Conservation (phyloP, 2,329 filamentous ascomycete genomes). For the Fusarium chaquense region DNA sequence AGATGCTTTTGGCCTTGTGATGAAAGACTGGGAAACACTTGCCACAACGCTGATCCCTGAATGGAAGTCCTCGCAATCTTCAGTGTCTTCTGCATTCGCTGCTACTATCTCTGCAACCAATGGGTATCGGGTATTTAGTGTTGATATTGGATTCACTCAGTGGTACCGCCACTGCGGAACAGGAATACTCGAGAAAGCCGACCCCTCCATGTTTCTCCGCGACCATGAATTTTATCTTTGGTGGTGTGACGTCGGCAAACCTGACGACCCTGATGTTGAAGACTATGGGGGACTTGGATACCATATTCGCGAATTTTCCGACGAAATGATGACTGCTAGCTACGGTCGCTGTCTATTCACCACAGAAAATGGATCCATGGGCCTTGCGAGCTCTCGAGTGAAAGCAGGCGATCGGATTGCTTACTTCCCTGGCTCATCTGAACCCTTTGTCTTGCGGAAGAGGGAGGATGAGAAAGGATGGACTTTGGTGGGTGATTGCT, state of each 20-base stretch:
- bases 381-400: neutral
- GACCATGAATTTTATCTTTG: slow-evolving; percentile 25
- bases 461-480: neutral
- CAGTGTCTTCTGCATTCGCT: neutral
- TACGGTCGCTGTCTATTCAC: slow-evolving; percentile 22
- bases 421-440: slow-evolving; percentile 11
- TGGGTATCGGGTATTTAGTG: accelerated
- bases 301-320: neutral
- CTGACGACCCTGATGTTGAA: neutral
- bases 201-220: slow-evolving; percentile 8
- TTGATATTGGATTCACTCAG: neutral
- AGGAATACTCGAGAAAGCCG: neutral
- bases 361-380: slow-evolving; percentile 15
- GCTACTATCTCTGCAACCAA: neutral
- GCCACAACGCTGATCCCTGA: neutral
- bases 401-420: neutral
- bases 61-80: neutral
- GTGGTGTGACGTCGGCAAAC: neutral
- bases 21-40: slow-evolving; percentile 10
- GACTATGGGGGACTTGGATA: neutral
- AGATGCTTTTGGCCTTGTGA: neutral
- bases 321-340: neutral
- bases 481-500: slow-evolving; percentile 18
- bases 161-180: slow-evolving; percentile 31
- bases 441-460: slow-evolving; percentile 1